Evolutionary conservation across 1,284 basidiomycete species (phyloP), one percentile per base, ranked within the genome.

Genomic region (Coriolopsis trogii): DNA sequence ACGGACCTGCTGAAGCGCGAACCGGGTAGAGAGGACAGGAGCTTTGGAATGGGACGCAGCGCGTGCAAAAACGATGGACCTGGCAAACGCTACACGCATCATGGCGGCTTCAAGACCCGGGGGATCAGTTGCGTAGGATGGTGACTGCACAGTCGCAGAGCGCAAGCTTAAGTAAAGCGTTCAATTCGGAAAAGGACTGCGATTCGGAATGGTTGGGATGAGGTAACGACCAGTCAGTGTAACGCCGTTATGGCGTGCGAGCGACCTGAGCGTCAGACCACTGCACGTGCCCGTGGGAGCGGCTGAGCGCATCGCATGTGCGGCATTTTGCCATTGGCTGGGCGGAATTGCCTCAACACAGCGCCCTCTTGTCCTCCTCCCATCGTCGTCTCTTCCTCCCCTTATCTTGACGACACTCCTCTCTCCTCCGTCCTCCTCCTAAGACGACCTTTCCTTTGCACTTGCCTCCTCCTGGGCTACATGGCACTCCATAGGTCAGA

Each of bases 281-380:
- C n/a, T n/a, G n/a, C n/a, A n/a, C n/a, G n/a, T n/a, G n/a, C n/a
- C n/a, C n/a, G n/a, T n/a, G n/a, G n/a, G n/a, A n/a, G n/a, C n/a
- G n/a, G n/a, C n/a, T n/a, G n/a, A 15, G 29, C 7, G 29, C 15
- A 7, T 30, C 29, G 29, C 29, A 30, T 30, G n/a, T 58, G 63
- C 62, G 65, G 56, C 49, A 53, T 66, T 63, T 65, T 59, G 63
- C 65, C 46, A 69, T 68, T 70, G 67, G 67, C 55, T 60, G 44
- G 46, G 67, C 68, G 63, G 49, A 70, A 70, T 63, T 70, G 69
- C 67, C 69, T 68, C 69, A 67, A 41, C 58, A 34, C 46, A 37
- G 38, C 7, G 28, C 41, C 33, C 45, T 37, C 10, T 34, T n/a
- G 36, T 26, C 46, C 53, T 51, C 55, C 49, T 51, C 53, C 46